phyloP scores from a whole-genome alignment of 176 grass and related monocot species.

The Phragmites australis region DNA sequence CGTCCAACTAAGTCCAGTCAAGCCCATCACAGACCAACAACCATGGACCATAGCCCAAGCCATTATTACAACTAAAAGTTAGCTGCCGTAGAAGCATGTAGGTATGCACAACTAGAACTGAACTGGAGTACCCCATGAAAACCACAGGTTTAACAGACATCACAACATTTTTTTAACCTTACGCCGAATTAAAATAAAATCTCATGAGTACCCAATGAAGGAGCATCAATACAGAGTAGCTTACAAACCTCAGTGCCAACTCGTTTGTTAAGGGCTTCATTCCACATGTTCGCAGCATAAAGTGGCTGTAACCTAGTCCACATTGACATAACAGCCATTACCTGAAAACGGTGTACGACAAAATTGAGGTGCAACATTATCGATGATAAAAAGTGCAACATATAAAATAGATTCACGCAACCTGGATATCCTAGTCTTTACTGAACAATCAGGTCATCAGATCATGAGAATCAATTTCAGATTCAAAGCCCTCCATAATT shows the following conservation, averaged over 20 bases:
- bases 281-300: conserved; percentile 99
- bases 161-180: not conserved
- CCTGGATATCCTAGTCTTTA: not conserved
- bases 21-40: not conserved
- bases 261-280: conserved; percentile 97
- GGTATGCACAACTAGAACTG: not conserved
- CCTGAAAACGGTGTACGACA: conserved; percentile 48
- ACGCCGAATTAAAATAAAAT: conserved; percentile 4
- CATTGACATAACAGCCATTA: conserved; percentile 98
- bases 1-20: not conserved
- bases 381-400: not conserved
- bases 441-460: not conserved
- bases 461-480: not conserved
- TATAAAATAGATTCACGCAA: not conserved
- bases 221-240: not conserved
- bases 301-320: conserved; percentile 96
- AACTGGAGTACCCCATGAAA: not conserved
- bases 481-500: no score
- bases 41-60: not conserved
- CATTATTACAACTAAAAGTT: not conserved
- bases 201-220: not conserved
- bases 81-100: not conserved
- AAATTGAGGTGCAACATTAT: conserved; percentile 28
- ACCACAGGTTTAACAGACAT: not conserved
- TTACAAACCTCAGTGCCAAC: conserved; percentile 83